Evolutionary conservation across 2,329 filamentous ascomycete genomes (phyloP), one percentile per base, ranked within the genome.

Genomic region (Diplodia intermedia): DNA sequence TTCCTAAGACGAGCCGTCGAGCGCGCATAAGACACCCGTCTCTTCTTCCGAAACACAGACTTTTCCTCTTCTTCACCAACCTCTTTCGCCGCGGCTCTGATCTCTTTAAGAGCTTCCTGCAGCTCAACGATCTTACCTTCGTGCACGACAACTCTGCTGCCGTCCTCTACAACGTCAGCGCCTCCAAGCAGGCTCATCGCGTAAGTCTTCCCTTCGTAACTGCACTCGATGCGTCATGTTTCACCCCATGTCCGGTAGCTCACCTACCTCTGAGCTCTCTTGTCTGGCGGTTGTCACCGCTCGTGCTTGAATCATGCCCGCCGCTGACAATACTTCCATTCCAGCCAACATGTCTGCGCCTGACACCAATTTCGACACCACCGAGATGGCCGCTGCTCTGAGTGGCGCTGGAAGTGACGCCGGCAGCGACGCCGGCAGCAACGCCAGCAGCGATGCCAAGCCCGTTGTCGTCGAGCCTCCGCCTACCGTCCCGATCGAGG

Each of bases 401-500:
- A 73, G 72, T 67, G 73, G 75, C 68, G 31, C 54, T 23, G 49
- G 43, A 20, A 62, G 40, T 40, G 63, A 71, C 15, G 72, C 72
- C 31, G 74, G 74, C 29, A 75, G 76, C 11, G 11, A 38, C 9
- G 72, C 53, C 9, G 67, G 33, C 31, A 55, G 53, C 20, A n/a
- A 69, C 6, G 31, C 47, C 15, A 26, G 40, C n/a, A 62, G 38
- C 53, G 55, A 71, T 20, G 72, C 75, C 26, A 75, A 77, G 8
- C 71, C 55, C 26, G n/a, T 70, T 9, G 72, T 73, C 36, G 74
- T 74, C n/a, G 75, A 77, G 4, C 72, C 63, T 18, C 53, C 40
- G 23, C 40, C 63, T 2, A 15, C 36, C 12, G 43, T 65, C 12
- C 40, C 54, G 18, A 36, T 54, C 14, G 66, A 69, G 43, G 50